Evolutionary conservation across 176 grass and related monocot genomes (phyloP), one percentile per base, ranked within the genome.

Genomic region (Bolboschoenus planiculmis): DNA sequence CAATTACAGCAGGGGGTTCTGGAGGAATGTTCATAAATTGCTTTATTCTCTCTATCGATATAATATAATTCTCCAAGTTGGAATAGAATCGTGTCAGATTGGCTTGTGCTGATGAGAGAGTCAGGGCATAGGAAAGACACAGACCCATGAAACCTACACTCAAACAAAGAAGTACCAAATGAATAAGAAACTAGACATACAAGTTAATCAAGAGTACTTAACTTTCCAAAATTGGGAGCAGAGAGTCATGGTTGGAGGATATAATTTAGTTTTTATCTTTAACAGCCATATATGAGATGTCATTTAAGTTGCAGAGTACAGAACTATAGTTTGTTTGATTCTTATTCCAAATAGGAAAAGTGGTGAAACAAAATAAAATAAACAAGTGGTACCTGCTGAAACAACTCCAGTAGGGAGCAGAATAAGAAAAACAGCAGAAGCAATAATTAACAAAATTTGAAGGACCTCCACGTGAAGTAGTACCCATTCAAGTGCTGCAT

Each of bases 21-120:
- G 84, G 75, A 42, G 88, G 88, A 36, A 94, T 79, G 66, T 92
- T 42, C 90, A 94, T 94, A 71, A 85, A 97, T 83, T 97, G 92
- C 56, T 87, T 91, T 84, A 97, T 91, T 60, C 95, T 90, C 85
- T 93, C 95, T 68, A 97, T 90, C 1, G 95, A 94, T 55, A 97
- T 93, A 36, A 97, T 91, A 50, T 79, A 93, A 58, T 94, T 97
- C 78, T 97, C 95, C 35, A 97, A 83, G 40, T 91, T 87, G 16
- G 95, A 92, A 83, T 97, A 97, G 54, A 91, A 94, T 74, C 95
- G 57, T 14, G 95, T 97, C 60, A 97, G 64, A 56, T 92, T 89
- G 20, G 85, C 88, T 94, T 97, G 95, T 0, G 85, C 85, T 33
- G 92, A 90, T 42, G 95, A 97, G 71, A 94, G 92, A 10, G 88